Conservation (phyloP, 176 grass and related monocot genomes). For the Puccinellia tenuiflora region DNA sequence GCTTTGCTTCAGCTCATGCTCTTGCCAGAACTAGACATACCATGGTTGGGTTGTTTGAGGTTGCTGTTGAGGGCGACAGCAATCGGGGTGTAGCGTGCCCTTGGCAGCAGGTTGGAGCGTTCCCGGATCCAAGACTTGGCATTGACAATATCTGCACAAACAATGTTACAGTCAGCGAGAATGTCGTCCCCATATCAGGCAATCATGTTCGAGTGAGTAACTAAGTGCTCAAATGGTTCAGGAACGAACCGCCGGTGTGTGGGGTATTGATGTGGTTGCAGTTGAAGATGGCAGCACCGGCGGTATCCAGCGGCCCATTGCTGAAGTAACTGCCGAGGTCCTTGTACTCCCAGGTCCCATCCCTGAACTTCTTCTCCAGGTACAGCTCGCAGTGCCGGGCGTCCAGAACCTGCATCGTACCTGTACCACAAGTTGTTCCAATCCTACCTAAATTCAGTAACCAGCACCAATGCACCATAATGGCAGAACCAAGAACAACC, state of each 20-base stretch:
- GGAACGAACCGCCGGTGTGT: slow-evolving; percentile 35
- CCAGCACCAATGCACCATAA: background rate
- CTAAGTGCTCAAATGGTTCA: background rate
- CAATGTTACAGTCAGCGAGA: background rate
- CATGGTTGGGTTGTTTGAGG: slow-evolving; percentile 48
- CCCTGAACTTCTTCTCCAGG: slow-evolving; percentile 57
- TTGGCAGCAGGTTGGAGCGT: slow-evolving; percentile 40
- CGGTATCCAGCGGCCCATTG: slow-evolving; percentile 18
- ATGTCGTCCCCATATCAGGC: background rate
- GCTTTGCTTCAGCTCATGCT: background rate
- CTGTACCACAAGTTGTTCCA: slow-evolving; percentile 40
- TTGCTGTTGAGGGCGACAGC: slow-evolving; percentile 74
- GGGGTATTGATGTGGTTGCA: background rate
- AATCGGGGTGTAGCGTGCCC: slow-evolving; percentile 28
- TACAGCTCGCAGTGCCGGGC: slow-evolving; percentile 75
- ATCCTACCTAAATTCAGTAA: slow-evolving; percentile 20
- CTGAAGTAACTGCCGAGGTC: slow-evolving; percentile 51
- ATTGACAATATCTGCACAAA: slow-evolving; percentile 28
- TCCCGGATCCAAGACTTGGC: slow-evolving; percentile 46
- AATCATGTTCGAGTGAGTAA: background rate
- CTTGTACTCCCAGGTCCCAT: slow-evolving; percentile 69
- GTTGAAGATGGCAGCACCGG: slow-evolving; percentile 72
- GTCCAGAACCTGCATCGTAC: slow-evolving; percentile 84
- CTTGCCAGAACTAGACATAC: slow-evolving; percentile 43
- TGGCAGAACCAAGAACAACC: background rate